A percentile compares a stretch with the other conserved stretches of the same genome.
phyloP scores from a whole-genome alignment of 1,284 basidiomycete genomes.

The Trametes pubescens region DNA sequence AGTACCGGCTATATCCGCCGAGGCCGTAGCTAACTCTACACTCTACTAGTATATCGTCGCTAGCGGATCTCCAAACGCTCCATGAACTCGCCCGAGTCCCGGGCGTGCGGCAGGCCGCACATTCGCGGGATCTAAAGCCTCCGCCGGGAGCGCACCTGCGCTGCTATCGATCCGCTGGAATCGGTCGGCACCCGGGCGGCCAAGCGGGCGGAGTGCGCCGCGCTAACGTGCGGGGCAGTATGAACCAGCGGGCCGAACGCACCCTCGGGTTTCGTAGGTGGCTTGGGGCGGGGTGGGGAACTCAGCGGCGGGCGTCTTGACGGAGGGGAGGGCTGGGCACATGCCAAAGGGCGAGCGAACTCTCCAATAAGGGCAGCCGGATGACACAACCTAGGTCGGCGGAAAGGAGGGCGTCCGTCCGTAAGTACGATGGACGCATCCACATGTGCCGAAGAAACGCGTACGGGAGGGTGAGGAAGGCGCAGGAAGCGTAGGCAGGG shows the following conservation, averaged over 20 bases:
- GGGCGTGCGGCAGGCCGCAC: not conserved
- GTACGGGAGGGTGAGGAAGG: not conserved
- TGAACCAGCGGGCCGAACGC: not conserved
- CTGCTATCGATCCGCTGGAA: slow-evolving; percentile 34
- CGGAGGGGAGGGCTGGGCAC: too few relatives aligned
- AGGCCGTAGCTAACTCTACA: not conserved
- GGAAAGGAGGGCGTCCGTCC: not conserved
- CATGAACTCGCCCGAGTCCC: not conserved
- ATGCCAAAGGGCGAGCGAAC: too few relatives aligned
- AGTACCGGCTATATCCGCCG: not conserved
- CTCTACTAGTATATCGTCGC: too few relatives aligned
- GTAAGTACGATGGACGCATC: not conserved
- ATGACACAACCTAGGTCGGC: not conserved
- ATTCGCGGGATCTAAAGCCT: not conserved
- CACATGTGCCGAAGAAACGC: not conserved
- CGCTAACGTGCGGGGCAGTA: not conserved
- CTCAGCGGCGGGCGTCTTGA: too few relatives aligned
- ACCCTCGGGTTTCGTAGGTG: not conserved
- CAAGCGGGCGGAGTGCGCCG: not conserved
- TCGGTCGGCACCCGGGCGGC: slow-evolving; percentile 17
- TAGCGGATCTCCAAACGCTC: not conserved
- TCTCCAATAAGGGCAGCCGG: not conserved
- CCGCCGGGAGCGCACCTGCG: slow-evolving; percentile 12
- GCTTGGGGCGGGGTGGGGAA: too few relatives aligned
- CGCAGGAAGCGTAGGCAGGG: not conserved